Evolutionary conservation across 2,329 filamentous ascomycete species (phyloP).

Genomic region (Fusarium brachygibbosum): DNA sequence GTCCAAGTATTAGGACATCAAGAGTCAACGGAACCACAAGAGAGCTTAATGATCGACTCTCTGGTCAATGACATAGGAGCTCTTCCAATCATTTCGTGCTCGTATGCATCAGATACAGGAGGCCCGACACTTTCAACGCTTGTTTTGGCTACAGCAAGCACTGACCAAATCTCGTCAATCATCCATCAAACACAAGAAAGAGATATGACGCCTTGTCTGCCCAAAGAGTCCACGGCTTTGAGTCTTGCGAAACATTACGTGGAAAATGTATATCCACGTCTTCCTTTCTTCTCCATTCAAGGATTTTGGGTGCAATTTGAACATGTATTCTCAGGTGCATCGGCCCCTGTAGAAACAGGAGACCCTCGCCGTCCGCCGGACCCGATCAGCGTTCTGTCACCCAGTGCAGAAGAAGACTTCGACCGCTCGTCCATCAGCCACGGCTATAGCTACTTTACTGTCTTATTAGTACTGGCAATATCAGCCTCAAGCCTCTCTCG

Average conservation of each 20-base stretch:
- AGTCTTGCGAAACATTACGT: conserved; percentile 9
- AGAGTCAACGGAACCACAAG: not conserved
- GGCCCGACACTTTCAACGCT: conserved; percentile 3
- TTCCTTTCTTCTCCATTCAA: conserved; percentile 24
- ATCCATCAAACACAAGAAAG: not conserved
- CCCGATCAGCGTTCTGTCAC: not conserved
- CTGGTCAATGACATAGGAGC: conserved; percentile 15
- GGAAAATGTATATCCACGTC: conserved; percentile 5
- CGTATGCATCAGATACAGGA: not conserved
- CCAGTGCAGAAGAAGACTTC: not conserved
- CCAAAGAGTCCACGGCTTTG: not conserved
- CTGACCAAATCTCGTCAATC: conserved; percentile 4
- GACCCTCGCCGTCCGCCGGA: not conserved
- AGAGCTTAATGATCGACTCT: conserved; percentile 15
- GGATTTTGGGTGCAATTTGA: conserved; percentile 23
- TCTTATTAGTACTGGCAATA: not conserved
- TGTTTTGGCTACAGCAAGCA: conserved; percentile 16
- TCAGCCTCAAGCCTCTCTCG: conserved; percentile 19
- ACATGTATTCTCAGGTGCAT: conserved; percentile 11
- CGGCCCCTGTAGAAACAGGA: not conserved
- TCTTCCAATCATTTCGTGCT: conserved; percentile 9
- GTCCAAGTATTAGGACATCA: not conserved
- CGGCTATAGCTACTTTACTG: conserved; percentile 4
- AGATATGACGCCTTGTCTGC: not conserved
- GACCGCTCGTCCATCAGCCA: conserved; percentile 8